These are phyloP conservation scores for Saccharomyces hybrid DNA, from an alignment of 1,139 yeast species.

Conservation along the genomic window DNA sequence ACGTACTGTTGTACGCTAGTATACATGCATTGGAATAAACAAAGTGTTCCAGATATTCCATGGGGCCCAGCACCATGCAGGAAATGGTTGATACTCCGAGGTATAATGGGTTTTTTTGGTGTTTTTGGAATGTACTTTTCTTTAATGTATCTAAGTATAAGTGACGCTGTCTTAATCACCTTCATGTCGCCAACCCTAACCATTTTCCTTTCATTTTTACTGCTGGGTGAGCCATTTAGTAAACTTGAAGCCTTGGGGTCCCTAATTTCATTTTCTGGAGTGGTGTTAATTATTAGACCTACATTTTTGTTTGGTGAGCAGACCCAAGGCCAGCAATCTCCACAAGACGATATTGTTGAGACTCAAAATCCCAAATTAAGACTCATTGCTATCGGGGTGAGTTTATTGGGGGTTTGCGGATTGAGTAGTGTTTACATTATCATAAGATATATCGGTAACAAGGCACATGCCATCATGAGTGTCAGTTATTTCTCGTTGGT, in stretches of 20 bases:
- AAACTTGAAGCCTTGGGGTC: conserved; percentile 64
- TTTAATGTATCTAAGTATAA: conserved; percentile 63
- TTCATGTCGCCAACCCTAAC: conserved; percentile 75
- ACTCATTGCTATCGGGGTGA: conserved; percentile 53
- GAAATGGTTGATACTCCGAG: conserved; percentile 51
- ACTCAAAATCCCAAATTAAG: conserved; percentile 25
- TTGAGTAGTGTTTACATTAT: conserved; percentile 66
- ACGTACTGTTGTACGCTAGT: conserved; percentile 53
- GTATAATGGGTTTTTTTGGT: conserved; percentile 69
- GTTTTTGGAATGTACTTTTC: conserved; percentile 72
- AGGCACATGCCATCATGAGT: conserved; percentile 72
- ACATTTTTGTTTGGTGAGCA: conserved; percentile 51
- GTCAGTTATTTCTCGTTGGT: conserved; percentile 69
- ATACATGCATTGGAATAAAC: conserved; percentile 44
- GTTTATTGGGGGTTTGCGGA: conserved; percentile 63
- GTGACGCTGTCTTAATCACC: conserved; percentile 73
- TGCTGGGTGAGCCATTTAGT: conserved; percentile 63
- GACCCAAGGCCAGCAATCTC: background rate
- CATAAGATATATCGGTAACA: conserved; percentile 64
- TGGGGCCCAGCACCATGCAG: conserved; percentile 63
- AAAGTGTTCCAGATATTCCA: conserved; percentile 51
- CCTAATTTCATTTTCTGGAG: conserved; percentile 63
- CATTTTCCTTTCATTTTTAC: conserved; percentile 62
- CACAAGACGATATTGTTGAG: conserved; percentile 28
- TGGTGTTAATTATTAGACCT: conserved; percentile 75